Conservation (phyloP, 257 asterid genomes). For the Solanum medicagineum region DNA sequence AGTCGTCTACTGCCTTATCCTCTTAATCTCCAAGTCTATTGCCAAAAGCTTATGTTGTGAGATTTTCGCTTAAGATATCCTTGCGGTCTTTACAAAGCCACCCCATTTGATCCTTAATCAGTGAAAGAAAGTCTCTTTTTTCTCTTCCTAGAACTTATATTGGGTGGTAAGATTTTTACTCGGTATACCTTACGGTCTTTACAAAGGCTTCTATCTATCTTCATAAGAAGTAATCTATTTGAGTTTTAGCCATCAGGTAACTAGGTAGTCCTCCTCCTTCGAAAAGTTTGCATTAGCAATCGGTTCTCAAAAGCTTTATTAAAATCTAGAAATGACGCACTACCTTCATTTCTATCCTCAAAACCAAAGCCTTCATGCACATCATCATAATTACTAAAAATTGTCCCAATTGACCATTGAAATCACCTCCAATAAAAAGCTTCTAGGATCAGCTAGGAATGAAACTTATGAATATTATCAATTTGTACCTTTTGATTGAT, state of each 20-base stretch:
- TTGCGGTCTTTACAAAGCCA: not conserved
- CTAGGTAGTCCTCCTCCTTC: not conserved
- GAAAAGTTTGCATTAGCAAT: not conserved
- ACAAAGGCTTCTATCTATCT: not conserved
- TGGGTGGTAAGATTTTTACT: no score
- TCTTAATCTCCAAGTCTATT: not conserved
- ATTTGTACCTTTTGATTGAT: not conserved
- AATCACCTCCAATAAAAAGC: not conserved
- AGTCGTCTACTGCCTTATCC: not conserved
- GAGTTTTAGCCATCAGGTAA: not conserved
- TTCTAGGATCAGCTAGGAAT: not conserved
- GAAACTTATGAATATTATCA: not conserved
- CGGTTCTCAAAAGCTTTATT: not conserved
- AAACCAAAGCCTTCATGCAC: not conserved
- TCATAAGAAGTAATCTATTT: not conserved
- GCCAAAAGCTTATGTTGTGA: not conserved
- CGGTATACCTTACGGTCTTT: not conserved
- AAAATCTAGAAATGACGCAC: not conserved
- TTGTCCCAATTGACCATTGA: not conserved
- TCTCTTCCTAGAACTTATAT: no score
- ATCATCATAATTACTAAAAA: not conserved
- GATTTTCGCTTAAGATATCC: not conserved
- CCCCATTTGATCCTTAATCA: no score
- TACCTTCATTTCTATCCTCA: not conserved
- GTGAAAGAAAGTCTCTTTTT: no score